These are phyloP conservation scores for Fusarium compactum DNA, from an alignment of 2,329 filamentous ascomycete species.

Conservation along the genomic window DNA sequence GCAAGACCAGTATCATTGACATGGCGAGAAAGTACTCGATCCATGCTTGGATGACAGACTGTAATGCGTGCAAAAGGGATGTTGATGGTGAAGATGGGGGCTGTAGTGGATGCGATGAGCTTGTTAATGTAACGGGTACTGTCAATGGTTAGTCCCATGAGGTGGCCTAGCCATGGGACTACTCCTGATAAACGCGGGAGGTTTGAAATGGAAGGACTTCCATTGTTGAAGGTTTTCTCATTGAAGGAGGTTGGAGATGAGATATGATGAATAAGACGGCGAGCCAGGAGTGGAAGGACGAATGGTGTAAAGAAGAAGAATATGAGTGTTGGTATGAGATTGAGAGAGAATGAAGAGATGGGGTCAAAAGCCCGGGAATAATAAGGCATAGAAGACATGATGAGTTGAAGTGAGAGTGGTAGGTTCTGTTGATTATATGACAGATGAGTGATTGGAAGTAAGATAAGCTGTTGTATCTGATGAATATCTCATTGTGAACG, in stretches of 20 bases:
- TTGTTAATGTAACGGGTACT: conserved; percentile 47
- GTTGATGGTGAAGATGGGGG: conserved; percentile 48
- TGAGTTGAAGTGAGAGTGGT: background rate
- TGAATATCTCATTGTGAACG: background rate
- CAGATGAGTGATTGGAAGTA: background rate
- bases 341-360: conserved; percentile 14
- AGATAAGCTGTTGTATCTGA: background rate
- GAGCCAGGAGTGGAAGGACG: conserved; percentile 19
- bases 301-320: conserved; percentile 5
- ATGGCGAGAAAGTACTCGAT: conserved; percentile 46
- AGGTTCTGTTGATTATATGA: background rate
- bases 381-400: conserved; percentile 4
- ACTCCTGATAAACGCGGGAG: conserved; percentile 38
- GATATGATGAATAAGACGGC: background rate
- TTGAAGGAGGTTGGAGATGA: conserved; percentile 9
- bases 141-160: conserved; percentile 42
- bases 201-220: conserved; percentile 32
- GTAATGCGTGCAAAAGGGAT: conserved; percentile 48
- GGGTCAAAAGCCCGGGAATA: background rate
- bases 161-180: conserved; percentile 46
- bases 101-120: conserved; percentile 40
- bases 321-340: conserved; percentile 23
- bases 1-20: conserved; percentile 49
- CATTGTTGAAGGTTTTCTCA: conserved; percentile 14
- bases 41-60: conserved; percentile 47